Evolutionary conservation across 805 yeast genomes (phyloP).

Genomic region (Sugiyamaella qingdaonensis): DNA sequence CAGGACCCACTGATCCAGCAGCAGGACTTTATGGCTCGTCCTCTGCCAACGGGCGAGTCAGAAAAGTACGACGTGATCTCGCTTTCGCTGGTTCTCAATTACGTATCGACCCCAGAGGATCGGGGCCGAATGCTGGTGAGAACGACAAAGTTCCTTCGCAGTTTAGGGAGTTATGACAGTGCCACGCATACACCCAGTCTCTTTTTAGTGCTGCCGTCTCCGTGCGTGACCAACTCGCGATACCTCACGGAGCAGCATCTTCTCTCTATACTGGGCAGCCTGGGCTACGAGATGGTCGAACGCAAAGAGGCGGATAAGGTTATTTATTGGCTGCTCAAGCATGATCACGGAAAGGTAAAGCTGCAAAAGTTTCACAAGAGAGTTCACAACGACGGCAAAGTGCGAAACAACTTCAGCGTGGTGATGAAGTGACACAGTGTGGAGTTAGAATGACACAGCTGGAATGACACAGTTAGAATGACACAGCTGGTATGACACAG

Average conservation of each 20-base stretch:
- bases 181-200: constrained; percentile 35
- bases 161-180: neutral
- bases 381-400: constrained; percentile 52
- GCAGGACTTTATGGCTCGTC: constrained; percentile 83
- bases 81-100: constrained; percentile 83
- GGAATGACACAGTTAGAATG: no score
- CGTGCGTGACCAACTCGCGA: constrained; percentile 80
- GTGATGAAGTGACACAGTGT: constrained; percentile 24
- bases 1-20: constrained; percentile 66
- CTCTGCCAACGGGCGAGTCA: constrained; percentile 43
- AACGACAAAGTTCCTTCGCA: constrained; percentile 52
- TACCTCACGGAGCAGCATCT: constrained; percentile 53
- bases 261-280: constrained; percentile 43
- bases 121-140: constrained; percentile 76
- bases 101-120: constrained; percentile 65
- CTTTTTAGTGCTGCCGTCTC: constrained; percentile 82
- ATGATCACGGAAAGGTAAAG: constrained; percentile 36
- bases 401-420: constrained; percentile 69
- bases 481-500: no score
- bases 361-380: constrained; percentile 36
- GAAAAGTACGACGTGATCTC: constrained; percentile 60
- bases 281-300: constrained; percentile 54
- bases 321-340: constrained; percentile 59
- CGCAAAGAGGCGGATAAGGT: constrained; percentile 64
- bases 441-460: no score